Evolutionary conservation across 768 basidiomycete genomes (phyloP).

Genomic region (Xerocomus brunneocitrinus): DNA sequence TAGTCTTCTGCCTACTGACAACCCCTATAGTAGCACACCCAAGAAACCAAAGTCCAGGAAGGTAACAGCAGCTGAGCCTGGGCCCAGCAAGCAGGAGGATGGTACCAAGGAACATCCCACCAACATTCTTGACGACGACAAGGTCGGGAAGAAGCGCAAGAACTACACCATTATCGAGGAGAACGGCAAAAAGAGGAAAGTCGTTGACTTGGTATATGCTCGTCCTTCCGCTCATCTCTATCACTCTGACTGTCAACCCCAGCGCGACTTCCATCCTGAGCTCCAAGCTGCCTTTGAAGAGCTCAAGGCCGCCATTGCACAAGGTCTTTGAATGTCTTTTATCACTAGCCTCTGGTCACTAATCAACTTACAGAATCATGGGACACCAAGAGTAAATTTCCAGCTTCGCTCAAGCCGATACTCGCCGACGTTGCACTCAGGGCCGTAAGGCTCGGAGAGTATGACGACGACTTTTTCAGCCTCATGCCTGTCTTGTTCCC

Average conservation of each 20-base stretch:
- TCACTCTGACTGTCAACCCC: background rate
- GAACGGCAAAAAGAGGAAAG: conserved; percentile 66
- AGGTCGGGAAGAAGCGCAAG: conserved; percentile 49
- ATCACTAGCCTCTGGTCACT: background rate
- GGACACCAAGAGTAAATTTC: conserved; percentile 87
- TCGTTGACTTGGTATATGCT: conserved; percentile 60
- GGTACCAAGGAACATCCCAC: conserved; percentile 53
- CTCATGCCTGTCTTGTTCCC: conserved; percentile 85
- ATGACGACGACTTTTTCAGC: conserved; percentile 89
- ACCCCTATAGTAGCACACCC: conserved; percentile 42
- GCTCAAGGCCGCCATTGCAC: conserved; percentile 55
- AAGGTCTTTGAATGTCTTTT: conserved; percentile 37
- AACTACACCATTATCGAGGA: conserved; percentile 49
- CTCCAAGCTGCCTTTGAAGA: conserved; percentile 58
- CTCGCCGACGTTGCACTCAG: conserved; percentile 68
- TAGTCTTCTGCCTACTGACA: conserved; percentile 8
- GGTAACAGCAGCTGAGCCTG: conserved; percentile 21
- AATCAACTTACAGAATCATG: conserved; percentile 54
- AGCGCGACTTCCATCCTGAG: conserved; percentile 69
- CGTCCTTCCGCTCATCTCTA: background rate
- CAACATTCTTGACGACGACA: conserved; percentile 37
- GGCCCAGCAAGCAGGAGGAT: conserved; percentile 30
- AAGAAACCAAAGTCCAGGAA: conserved; percentile 74
- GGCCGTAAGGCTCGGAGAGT: conserved; percentile 81
- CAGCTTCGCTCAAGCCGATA: conserved; percentile 67